Base-by-base conservation (phyloP, 768 basidiomycete species). In the Podaxis rugospora region DNA sequence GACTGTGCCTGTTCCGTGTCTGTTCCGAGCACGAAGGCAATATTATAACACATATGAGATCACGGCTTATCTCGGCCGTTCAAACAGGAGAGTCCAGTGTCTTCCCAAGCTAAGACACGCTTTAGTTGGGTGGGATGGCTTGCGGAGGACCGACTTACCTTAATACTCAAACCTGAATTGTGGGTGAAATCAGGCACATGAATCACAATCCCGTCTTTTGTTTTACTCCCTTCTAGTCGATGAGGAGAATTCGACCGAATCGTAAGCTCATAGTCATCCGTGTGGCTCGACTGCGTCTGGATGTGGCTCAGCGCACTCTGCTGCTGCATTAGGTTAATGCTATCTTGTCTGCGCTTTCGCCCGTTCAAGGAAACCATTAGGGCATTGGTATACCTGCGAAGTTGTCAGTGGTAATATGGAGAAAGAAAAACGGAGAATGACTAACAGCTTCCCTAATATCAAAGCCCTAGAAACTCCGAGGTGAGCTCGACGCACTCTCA, bases 351-450 rank as follows among this genome's bases (percentile, higher is more conserved):
- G 18, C 59, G 59, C n/a, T 60, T 23, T 32, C 59, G 51, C 9
- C 59, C 59, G 5, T 60, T 60, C 13, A 60, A 36, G 27, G 59
- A 60, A 44, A 44, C 59, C 51, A 60, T 35, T 6, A 60, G 59
- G 2, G 59, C 59, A 18, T 54, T 60, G 25, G 59, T 53, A 37
- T 60, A 60, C 51, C 59, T 60, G n/a, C 39, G 51, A 3, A 7
- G 23, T 21, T 7, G 40, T 53, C 11, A 53, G 51, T 9, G 42
- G 37, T 25, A 21, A 6, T 36, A 32, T 11, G 25, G 23, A 35
- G 35, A 14, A 21, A 36, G 27, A 21, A 23, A n/a, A 9, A 25
- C n/a, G 28, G 32, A 53, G 21, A 16, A 18, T 11, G 13, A 53
- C 51, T 53, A 5, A 60, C 59, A 60, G 28, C 27, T 60, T 60